These are phyloP conservation scores for Chlamydomonas incerta DNA, from an alignment of 139 green algal species.

Conservation along the genomic window DNA sequence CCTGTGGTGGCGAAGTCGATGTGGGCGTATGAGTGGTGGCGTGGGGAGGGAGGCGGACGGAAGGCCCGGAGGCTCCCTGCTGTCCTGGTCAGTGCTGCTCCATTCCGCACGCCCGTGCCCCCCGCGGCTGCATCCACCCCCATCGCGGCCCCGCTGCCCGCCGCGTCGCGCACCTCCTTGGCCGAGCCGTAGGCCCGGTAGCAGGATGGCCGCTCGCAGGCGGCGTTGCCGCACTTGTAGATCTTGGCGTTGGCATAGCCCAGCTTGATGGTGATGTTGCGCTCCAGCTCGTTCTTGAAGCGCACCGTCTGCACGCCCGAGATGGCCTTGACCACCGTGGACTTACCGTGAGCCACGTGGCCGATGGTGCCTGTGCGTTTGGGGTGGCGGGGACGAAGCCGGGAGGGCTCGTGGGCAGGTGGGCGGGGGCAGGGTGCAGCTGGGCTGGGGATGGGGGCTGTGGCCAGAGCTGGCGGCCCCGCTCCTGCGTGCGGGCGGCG, in stretches of 20 bases:
- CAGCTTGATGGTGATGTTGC: constrained; percentile 99
- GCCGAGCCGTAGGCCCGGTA: constrained; percentile 90
- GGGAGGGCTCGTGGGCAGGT: background rate
- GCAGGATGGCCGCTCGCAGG: constrained; percentile 88
- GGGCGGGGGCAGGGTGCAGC: no score
- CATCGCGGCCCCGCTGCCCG: no score
- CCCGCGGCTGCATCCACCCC: no score
- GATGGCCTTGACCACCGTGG: constrained; percentile 99
- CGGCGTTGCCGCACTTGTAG: constrained; percentile 90
- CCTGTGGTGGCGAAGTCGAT: no score
- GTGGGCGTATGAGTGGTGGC: no score
- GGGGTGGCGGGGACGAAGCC: background rate
- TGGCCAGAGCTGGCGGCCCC: no score
- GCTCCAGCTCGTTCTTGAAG: constrained; percentile 99
- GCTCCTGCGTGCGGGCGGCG: no score
- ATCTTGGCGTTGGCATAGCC: constrained; percentile 99
- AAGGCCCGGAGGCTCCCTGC: no score
- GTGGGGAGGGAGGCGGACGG: background rate
- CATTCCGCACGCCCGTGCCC: no score
- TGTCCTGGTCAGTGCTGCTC: no score
- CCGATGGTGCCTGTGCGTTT: constrained; percentile 93
- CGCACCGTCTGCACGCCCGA: constrained; percentile 99
- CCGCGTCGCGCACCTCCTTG: constrained; percentile 95
- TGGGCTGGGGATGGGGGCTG: no score
- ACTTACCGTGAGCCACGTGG: constrained; percentile 99